Evolutionary conservation across 2,329 filamentous ascomycete species (phyloP), one percentile per base, ranked within the genome.

Genomic region (Davidsoniella australis): DNA sequence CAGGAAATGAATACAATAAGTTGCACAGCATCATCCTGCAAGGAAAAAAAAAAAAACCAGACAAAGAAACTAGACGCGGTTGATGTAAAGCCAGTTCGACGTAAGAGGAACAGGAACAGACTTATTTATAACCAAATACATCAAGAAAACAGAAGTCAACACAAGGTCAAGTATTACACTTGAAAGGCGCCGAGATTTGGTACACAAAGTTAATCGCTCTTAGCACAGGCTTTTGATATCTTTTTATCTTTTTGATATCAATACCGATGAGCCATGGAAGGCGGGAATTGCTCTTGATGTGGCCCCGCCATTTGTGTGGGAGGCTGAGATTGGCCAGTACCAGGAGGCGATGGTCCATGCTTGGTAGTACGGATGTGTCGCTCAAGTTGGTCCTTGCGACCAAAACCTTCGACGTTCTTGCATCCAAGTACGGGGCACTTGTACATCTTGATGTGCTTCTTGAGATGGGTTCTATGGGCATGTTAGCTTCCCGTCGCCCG

Each of bases 391-490:
- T 51, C 49, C 40, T 51, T 51, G 24, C 49, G 49, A 12, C 49
- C 49, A 24, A 51, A 51, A n/a, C 49, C 49, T 36, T 51, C 49
- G 29, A 51, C 49, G 23, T 51, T 51, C 23, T 51, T 51, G 40
- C 49, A 51, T 39, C 49, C 49, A 3, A 40, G 39, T 5, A 51
- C 49, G 14, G 49, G 49, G 40, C 49, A 51, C 29, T 51, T 51
- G 44, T 51, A 51, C 49, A 51, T 51, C 20, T 51, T 51, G 49
- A 51, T 20, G 40, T 51, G 49, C 33, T 51, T 51, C 23, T 51
- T 51, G 10, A 51, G 45, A 29, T 51, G 49, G n/a, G 49, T 51
- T 43, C 49, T 51, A 47, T 17, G 36, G 5, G 24, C 44, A 20
- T 29, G 45, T 47, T 47, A 51, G 16, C 41, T 9, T 41, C 6